Percentiles rank a stretch among this genome's conserved stretches.
Evolutionary conservation across 495 filamentous ascomycete species (phyloP).

Genomic region (Elaphomyces granulatus): DNA sequence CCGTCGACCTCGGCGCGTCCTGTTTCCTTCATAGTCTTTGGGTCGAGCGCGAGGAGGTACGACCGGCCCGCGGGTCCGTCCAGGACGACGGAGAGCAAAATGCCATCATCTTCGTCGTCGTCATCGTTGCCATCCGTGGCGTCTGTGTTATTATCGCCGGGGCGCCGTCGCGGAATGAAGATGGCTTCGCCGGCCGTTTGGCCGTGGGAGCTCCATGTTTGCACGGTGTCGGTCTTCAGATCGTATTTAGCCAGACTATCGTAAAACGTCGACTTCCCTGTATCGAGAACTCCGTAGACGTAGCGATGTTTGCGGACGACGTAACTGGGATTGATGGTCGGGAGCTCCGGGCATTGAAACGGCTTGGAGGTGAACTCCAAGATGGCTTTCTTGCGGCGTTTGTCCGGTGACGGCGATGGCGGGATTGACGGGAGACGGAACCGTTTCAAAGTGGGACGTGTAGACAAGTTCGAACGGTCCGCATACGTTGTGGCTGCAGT

Average conservation of each 20-base stretch:
- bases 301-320: conserved; percentile 44
- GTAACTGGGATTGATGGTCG: conserved; percentile 49
- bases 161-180: conserved; percentile 32
- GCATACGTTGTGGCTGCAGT: conserved; percentile 16
- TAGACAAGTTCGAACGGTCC: conserved; percentile 15
- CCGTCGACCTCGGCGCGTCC: conserved; percentile 50
- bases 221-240: conserved; percentile 30
- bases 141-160: conserved; percentile 8
- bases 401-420: conserved; percentile 3
- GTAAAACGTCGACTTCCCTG: conserved; percentile 44
- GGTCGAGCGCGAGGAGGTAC: conserved; percentile 58
- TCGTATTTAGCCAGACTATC: conserved; percentile 61
- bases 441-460: conserved; percentile 27
- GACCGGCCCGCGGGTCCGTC: conserved; percentile 47
- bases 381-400: conserved; percentile 8
- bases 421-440: conserved; percentile 34
- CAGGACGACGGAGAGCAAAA: conserved; percentile 56
- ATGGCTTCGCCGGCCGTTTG: conserved; percentile 64
- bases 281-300: conserved; percentile 43
- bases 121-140: conserved; percentile 23
- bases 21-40: conserved; percentile 47
- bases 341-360: conserved; percentile 40
- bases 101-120: conserved; percentile 49
- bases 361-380: conserved; percentile 22
- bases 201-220: conserved; percentile 42